Percentiles rank a stretch among this genome's conserved stretches.
These are phyloP conservation scores for Scutellaria galericulata DNA, from an alignment of 257 asterid genomes.

Conservation along the genomic window DNA sequence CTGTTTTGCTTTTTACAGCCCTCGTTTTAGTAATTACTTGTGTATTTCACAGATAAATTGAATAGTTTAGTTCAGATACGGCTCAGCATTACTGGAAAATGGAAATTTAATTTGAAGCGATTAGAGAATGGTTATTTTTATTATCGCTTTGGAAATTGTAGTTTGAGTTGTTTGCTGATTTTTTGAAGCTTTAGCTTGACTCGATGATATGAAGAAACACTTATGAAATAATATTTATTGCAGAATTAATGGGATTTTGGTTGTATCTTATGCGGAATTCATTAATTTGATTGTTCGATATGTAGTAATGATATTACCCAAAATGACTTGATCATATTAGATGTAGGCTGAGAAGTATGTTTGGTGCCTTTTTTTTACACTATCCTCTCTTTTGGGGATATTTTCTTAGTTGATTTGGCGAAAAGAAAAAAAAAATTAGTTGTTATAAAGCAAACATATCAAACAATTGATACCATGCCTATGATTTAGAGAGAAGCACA, in stretches of 20 bases:
- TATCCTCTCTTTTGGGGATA: neutral
- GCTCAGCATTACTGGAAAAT: neutral
- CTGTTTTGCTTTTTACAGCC: neutral
- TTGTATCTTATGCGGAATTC: neutral
- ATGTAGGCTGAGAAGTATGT: neutral
- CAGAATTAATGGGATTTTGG: neutral
- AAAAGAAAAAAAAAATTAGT: neutral
- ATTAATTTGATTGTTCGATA: neutral
- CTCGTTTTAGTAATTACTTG: neutral
- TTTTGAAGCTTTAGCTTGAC: neutral
- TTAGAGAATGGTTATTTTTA: neutral
- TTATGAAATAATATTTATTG: no score
- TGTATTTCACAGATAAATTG: neutral
- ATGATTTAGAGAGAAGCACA: neutral
- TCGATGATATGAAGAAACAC: no score
- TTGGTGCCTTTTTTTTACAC: neutral
- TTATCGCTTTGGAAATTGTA: neutral
- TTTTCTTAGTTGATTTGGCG: neutral
- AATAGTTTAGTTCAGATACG: neutral
- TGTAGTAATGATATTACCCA: neutral
- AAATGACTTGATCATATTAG: neutral
- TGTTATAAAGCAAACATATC: neutral
- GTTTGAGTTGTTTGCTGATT: slow-evolving; percentile 2
- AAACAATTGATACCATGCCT: neutral
- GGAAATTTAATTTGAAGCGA: neutral